Conservation (phyloP, 139 green algal genomes). For the Chlorella sp. region DNA sequence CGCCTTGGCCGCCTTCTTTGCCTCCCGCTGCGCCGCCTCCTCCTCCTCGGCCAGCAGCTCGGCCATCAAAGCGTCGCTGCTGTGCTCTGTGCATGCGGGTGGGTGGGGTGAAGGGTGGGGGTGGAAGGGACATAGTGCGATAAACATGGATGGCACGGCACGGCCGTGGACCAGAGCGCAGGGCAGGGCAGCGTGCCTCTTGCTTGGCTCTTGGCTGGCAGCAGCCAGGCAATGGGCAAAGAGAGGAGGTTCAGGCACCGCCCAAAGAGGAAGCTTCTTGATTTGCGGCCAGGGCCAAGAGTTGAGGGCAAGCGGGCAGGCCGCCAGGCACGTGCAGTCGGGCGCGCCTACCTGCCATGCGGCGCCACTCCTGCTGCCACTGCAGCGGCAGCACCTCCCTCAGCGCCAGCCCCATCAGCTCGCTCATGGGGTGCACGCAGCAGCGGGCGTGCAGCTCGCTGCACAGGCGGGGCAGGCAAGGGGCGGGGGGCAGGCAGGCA, state of each 20-base stretch:
- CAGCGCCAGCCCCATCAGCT: slow-evolving; percentile 14
- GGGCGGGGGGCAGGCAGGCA: neutral
- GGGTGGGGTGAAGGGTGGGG: too few relatives aligned
- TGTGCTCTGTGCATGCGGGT: neutral
- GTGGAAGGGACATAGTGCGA: neutral
- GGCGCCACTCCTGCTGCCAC: slow-evolving; percentile 16
- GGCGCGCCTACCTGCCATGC: neutral
- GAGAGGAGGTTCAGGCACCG: too few relatives aligned
- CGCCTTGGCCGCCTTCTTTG: neutral
- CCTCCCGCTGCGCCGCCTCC: neutral
- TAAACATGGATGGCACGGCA: too few relatives aligned
- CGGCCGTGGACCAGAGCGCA: too few relatives aligned
- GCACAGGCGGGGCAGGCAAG: neutral
- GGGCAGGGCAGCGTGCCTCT: too few relatives aligned
- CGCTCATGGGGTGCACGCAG: slow-evolving; percentile 8
- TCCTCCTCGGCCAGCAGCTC: slow-evolving; percentile 17
- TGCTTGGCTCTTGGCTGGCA: too few relatives aligned
- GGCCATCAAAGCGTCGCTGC: neutral
- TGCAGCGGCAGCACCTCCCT: slow-evolving; percentile 14
- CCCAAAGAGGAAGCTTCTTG: too few relatives aligned
- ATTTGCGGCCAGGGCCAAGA: too few relatives aligned
- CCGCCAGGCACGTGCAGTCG: too few relatives aligned
- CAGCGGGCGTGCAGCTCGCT: slow-evolving; percentile 15
- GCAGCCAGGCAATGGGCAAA: too few relatives aligned
- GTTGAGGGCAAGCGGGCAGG: too few relatives aligned